These are phyloP conservation scores for Rachicladosporium sp. DNA, from an alignment of 2,329 filamentous ascomycete genomes.

Conservation along the genomic window DNA sequence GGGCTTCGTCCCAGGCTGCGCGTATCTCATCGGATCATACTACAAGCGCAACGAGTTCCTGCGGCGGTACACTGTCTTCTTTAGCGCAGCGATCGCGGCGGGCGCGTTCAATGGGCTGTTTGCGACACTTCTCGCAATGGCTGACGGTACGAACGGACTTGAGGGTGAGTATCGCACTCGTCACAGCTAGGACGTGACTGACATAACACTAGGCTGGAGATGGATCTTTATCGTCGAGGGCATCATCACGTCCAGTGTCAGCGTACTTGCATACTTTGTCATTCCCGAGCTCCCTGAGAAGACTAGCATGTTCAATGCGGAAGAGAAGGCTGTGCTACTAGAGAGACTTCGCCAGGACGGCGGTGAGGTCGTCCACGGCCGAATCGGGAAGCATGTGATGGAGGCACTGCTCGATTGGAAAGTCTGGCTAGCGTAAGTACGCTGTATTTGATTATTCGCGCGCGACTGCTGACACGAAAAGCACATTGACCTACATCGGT, in stretches of 20 bases:
- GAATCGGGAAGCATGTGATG: too few relatives aligned
- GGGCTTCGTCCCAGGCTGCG: slow-evolving; percentile 5
- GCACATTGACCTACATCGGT: slow-evolving; percentile 47
- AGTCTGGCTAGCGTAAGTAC: slow-evolving; percentile 26
- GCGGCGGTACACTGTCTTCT: slow-evolving; percentile 24
- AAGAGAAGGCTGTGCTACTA: too few relatives aligned
- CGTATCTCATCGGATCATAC: slow-evolving; percentile 20
- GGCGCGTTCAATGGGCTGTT: too few relatives aligned
- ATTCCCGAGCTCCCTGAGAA: too few relatives aligned
- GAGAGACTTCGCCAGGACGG: too few relatives aligned
- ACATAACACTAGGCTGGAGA: slow-evolving; percentile 24
- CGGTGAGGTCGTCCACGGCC: too few relatives aligned
- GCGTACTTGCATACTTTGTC: slow-evolving; percentile 26
- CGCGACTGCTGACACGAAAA: slow-evolving; percentile 20
- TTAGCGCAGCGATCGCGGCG: slow-evolving; percentile 16
- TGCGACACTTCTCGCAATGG: too few relatives aligned
- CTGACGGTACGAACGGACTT: too few relatives aligned
- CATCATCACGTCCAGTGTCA: slow-evolving; percentile 38
- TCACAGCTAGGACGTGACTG: too few relatives aligned
- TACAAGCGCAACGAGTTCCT: slow-evolving; percentile 30
- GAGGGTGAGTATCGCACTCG: too few relatives aligned
- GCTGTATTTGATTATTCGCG: slow-evolving; percentile 26
- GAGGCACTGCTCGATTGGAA: slow-evolving; percentile 29
- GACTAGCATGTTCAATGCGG: too few relatives aligned
- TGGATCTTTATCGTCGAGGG: slow-evolving; percentile 47